Evolutionary conservation across 2,329 filamentous ascomycete genomes (phyloP), one percentile per base, ranked within the genome.

Genomic region (Calonectria pauciramosa): DNA sequence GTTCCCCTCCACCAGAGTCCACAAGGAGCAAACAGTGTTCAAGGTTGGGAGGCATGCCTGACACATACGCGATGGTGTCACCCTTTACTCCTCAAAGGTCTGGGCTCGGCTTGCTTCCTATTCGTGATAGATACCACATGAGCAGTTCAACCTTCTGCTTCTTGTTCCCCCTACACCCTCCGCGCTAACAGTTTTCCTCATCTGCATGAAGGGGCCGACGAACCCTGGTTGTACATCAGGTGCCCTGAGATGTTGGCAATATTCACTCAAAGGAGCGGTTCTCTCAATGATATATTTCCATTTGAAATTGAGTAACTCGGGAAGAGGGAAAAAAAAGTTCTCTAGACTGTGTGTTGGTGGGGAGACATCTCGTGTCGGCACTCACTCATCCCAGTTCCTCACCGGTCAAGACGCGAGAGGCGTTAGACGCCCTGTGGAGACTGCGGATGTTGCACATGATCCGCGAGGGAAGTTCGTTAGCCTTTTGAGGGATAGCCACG

Each of bases 401-500:
- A 64, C 71, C 76, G 20, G 66, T 78, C 75, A 79, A 77, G 75
- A 71, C 73, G 75, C 70, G 69, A 79, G 76, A 80, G 78, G 79
- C 79, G 81, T 82, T 80, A 82, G 77, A 82, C 79, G 81, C 79
- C 81, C 72, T 74, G 80, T 82, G 81, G 80, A 80, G 76, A 76
- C 75, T 77, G 73, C 78, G 76, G 79, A 82, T 82, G 81, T 81
- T 82, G 78, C 81, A 81, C 81, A 82, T 82, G 80, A 82, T 82
- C 74, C 75, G 78, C 74, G 77, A 81, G 60, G 49, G 65, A 73
- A 73, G 74, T 67, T 75, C 47, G 71, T 82, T 82, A 80, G 78
- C 79, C 77, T 44, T 73, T 77, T 82, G 78, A 66, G 73, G 79
- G 73, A 78, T 80, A 79, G 79, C 72, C 67, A 75, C 72, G 65